These are phyloP conservation scores for Emergomyces pasteurianus DNA, from an alignment of 2,329 filamentous ascomycete genomes.

Conservation along the genomic window DNA sequence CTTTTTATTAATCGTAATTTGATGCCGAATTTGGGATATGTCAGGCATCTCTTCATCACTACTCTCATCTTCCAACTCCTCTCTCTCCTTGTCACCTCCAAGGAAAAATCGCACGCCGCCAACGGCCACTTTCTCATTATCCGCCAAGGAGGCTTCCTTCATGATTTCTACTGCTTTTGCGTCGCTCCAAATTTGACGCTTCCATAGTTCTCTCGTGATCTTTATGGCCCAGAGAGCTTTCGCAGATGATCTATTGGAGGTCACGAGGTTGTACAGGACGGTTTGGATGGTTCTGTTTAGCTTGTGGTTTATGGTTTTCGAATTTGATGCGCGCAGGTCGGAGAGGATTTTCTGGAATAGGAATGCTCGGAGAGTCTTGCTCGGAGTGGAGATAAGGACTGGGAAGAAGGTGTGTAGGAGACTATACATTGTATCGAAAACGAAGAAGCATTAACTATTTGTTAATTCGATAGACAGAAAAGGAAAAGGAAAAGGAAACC, in stretches of 20 bases:
- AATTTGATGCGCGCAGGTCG: slow-evolving; percentile 78
- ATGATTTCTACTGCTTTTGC: slow-evolving; percentile 93
- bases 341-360: slow-evolving; percentile 86
- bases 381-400: slow-evolving; percentile 80
- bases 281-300: slow-evolving; percentile 90
- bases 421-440: slow-evolving; percentile 14
- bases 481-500: background rate
- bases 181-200: slow-evolving; percentile 90
- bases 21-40: slow-evolving; percentile 70
- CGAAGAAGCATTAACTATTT: background rate
- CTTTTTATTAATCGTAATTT: slow-evolving; percentile 91
- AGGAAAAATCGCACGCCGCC: slow-evolving; percentile 90
- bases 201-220: slow-evolving; percentile 90
- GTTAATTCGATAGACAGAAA: background rate
- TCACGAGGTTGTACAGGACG: slow-evolving; percentile 81
- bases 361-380: slow-evolving; percentile 73
- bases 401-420: slow-evolving; percentile 89
- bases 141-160: slow-evolving; percentile 79
- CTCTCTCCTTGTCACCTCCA: slow-evolving; percentile 87
- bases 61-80: slow-evolving; percentile 81
- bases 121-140: slow-evolving; percentile 85
- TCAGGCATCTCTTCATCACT: slow-evolving; percentile 67
- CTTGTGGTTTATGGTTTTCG: slow-evolving; percentile 77
- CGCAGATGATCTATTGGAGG: slow-evolving; percentile 68
- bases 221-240: slow-evolving; percentile 95